Conservation (phyloP, 495 filamentous ascomycete genomes). For the Neurospora tetrasperma region DNA sequence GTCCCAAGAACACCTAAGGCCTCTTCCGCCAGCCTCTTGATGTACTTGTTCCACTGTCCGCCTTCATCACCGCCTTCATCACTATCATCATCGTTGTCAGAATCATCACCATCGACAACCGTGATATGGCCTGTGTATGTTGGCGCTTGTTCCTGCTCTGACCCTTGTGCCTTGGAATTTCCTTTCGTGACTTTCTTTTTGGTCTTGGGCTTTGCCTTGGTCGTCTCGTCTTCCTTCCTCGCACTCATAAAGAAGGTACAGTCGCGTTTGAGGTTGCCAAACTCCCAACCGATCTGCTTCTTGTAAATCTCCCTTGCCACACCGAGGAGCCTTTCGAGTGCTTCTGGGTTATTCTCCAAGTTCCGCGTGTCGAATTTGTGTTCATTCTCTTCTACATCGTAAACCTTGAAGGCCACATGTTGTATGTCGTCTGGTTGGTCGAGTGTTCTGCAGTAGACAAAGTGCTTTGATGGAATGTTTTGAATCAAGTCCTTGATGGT, state of each 20-base stretch:
- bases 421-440: not conserved
- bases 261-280: not conserved
- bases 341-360: not conserved
- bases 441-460: not conserved
- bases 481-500: not conserved
- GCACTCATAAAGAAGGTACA: not conserved
- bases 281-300: not conserved
- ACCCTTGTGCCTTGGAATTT: not conserved
- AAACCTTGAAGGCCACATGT: not conserved
- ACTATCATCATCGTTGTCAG: not conserved
- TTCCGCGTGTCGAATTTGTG: not conserved
- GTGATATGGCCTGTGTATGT: not conserved
- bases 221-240: not conserved
- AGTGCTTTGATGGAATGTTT: not conserved
- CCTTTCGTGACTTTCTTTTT: not conserved
- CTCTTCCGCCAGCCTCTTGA: not conserved
- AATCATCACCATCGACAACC: not conserved
- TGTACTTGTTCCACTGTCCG: not conserved
- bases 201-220: not conserved
- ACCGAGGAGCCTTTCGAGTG: not conserved
- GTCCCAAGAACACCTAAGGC: not conserved
- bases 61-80: not conserved
- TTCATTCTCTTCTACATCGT: not conserved
- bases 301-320: not conserved
- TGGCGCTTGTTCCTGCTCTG: not conserved